Conservation (phyloP, 352 stramenopile genomes). For the Phytophthora rubi region DNA sequence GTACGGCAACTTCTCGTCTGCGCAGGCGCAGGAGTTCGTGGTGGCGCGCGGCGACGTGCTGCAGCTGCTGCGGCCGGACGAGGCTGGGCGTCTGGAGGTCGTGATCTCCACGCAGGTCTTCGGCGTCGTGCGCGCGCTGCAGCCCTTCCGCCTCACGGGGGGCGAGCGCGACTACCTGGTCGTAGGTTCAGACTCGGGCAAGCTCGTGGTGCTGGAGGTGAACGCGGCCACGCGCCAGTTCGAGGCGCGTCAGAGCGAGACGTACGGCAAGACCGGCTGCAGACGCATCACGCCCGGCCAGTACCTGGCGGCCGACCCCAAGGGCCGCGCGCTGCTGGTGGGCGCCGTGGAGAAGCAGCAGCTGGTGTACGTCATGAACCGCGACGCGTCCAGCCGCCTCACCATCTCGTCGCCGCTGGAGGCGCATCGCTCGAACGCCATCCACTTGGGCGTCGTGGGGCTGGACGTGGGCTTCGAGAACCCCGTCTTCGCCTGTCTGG, state of each 20-base stretch:
- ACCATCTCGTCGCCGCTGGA: constrained; percentile 99
- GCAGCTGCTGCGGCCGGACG: constrained; percentile 92
- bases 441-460: constrained; percentile 95
- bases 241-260: constrained; percentile 92
- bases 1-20: constrained; percentile 92
- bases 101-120: constrained; percentile 91
- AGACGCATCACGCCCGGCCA: constrained; percentile 97
- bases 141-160: constrained; percentile 88
- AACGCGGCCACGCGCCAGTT: constrained; percentile 80
- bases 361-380: constrained; percentile 99
- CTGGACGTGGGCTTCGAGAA: constrained; percentile 99
- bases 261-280: constrained; percentile 97
- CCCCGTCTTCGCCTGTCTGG: constrained; percentile 97
- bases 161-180: constrained; percentile 96
- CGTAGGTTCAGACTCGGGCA: constrained; percentile 96
- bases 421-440: constrained; percentile 95
- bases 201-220: constrained; percentile 96
- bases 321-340: constrained; percentile 97
- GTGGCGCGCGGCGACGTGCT: constrained; percentile 93
- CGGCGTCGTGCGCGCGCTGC: constrained; percentile 92
- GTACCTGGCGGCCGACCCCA: constrained; percentile 97
- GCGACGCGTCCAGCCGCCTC: constrained; percentile 92
- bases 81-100: constrained; percentile 72
- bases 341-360: constrained; percentile 98
- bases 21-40: constrained; percentile 96